These are phyloP conservation scores for Eucalyptus rudis DNA, from an alignment of 345 rosid genomes.

Conservation along the genomic window DNA sequence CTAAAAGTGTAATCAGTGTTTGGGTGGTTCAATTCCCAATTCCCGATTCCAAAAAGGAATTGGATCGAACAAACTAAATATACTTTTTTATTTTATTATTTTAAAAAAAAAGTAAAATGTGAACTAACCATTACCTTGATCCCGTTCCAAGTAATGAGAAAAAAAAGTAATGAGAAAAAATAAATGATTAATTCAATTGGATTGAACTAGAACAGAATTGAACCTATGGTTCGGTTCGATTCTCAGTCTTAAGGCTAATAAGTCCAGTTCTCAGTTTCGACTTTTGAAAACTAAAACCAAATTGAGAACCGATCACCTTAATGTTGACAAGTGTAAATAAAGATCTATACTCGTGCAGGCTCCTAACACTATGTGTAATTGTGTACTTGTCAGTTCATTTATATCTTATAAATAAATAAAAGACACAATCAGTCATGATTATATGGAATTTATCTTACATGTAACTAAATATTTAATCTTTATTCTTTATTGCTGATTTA, in stretches of 20 bases:
- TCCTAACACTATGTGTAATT: background rate
- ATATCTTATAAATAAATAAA: background rate
- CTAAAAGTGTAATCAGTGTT: no score
- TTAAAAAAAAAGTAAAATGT: no score
- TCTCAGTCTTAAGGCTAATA: accelerated
- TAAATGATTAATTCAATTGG: no score
- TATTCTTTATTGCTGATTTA: background rate
- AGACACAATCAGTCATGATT: background rate
- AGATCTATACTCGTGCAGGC: background rate
- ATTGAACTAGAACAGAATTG: accelerated
- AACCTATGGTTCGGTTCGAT: no score
- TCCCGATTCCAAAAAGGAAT: accelerated
- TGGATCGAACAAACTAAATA: accelerated
- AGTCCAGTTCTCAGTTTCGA: accelerated
- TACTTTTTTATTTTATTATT: no score
- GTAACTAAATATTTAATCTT: background rate
- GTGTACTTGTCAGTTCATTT: background rate
- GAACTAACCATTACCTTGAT: no score
- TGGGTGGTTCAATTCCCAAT: accelerated
- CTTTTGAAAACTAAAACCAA: no score
- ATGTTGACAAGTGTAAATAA: background rate
- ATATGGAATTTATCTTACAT: background rate
- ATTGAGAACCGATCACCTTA: accelerated
- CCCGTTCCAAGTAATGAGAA: accelerated
- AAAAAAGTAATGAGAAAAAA: no score